Evolutionary conservation across 1,139 yeast genomes (phyloP), one percentile per base, ranked within the genome.

Genomic region (Suhomyces choctaworum): DNA sequence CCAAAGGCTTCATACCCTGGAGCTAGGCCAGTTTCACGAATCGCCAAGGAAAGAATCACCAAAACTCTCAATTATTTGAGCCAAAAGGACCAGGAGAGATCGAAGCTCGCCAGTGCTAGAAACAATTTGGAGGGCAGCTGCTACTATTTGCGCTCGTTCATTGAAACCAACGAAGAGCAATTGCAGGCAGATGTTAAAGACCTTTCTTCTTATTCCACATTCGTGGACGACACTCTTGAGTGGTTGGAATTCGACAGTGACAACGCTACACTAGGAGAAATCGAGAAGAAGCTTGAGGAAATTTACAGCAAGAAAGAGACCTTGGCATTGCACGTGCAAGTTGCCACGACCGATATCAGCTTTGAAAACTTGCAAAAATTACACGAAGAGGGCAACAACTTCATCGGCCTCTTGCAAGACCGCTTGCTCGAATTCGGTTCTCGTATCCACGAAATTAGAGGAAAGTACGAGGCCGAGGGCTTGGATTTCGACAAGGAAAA

Each of bases 221-320:
- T 47, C 22, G 72, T 82, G 2, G 45, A 64, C 20, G 81, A 78
- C 16, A 62, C 71, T 16, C 62, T 84, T 34, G 94, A 84, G 44
- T 87, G 96, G 96, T 64, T 88, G 24, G 95, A 87, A 36, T 80
- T 76, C 46, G 90, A 82, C 15, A 75, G 87, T 36, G 85, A 79
- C 37, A 67, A 65, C 20, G 75, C 87, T 1, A 45, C 69, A 1
- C 41, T 70, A 26, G 64, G 64, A n/a, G 74, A 64, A 7, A 56
- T 78, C 27, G 49, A 58, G 30, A 46, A 40, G 1, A 66, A 60
- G 42, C 44, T 56, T 13, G 40, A 46, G 2, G 50, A 51, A 27
- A 38, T 67, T 12, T 39, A 44, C 3, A 39, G 38, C 3, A 52
- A 52, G 32, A 56, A 52, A 43, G 25, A 38, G 1, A 54, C 51